Base-by-base conservation (phyloP, 2,329 filamentous ascomycete species). In the Fonsecaea pugnacius region DNA sequence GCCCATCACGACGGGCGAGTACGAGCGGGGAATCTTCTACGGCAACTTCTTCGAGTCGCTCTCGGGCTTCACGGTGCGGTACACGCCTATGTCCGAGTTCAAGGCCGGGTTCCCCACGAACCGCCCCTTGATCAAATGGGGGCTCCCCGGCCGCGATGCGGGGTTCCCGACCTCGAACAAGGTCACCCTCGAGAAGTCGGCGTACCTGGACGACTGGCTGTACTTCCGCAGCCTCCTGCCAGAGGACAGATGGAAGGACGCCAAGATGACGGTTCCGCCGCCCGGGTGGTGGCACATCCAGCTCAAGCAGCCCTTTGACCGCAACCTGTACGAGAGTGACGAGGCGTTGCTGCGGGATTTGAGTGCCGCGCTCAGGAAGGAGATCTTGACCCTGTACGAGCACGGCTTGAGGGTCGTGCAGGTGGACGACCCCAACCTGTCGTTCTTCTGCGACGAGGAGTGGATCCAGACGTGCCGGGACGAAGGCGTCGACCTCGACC, bases 361-460 rank as follows among this genome's bases (percentile, higher is more conserved):
- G 33, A 86, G 86, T 70, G 85, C 84, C 77, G 85, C 87, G 18
- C 89, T 88, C 73, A 84, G 86, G 72, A 83, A 77, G 16, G 87
- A 89, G 74, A 76, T 89, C 55, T 80, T 81, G 63, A 80, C 84
- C 71, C 78, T 89, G 12, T 88, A 89, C 73, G 79, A 86, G 61
- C 85, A 85, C 18, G 87, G 87, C 1, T 79, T 87, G 68, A 78
- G 87, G 32, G 89, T 89, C 69, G 84, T 89, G n/a, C 87, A 89
- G 72, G 87, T 87, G 55, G 87, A 89, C 67, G 87, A 89, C 72
- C 87, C 87, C 0, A 85, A 87, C 62, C 82, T 90, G 75, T 86
- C 86, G 14, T 89, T 91, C 75, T 91, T 91, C 77, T 91, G 89
- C 78, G 89, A 86, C 21, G 81, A 89, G 63, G 86, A 87, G 74